These are phyloP conservation scores for Backusella westeae DNA, from an alignment of 192 early-diverging fungal genomes.

Conservation along the genomic window DNA sequence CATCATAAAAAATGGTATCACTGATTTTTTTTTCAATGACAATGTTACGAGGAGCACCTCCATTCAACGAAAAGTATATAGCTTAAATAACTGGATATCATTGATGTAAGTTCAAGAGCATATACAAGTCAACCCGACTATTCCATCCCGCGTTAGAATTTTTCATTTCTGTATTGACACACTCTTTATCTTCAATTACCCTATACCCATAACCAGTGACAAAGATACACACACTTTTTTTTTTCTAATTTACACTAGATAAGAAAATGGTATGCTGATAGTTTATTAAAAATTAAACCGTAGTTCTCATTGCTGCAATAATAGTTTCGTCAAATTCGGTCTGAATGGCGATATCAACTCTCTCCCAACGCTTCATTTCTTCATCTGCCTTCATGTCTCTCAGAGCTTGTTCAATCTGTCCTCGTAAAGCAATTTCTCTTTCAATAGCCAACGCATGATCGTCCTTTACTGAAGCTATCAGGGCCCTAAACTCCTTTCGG, in stretches of 20 bases:
- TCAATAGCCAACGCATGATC: slow-evolving; percentile 44
- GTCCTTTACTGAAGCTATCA: slow-evolving; percentile 43
- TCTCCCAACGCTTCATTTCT: slow-evolving; percentile 30
- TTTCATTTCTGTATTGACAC: no score
- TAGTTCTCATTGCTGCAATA: neutral
- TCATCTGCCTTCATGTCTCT: slow-evolving; percentile 40
- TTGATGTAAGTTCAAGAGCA: no score
- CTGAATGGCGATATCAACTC: slow-evolving; percentile 27
- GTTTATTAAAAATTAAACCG: neutral
- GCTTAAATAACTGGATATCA: no score
- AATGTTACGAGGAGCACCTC: no score
- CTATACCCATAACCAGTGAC: no score
- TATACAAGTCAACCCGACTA: no score
- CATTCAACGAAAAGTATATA: no score
- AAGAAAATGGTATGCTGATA: neutral
- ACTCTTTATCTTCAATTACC: no score
- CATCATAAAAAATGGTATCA: no score
- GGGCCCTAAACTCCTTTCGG: slow-evolving; percentile 51
- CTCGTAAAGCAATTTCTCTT: slow-evolving; percentile 38
- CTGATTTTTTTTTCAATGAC: no score
- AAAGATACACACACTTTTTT: no score
- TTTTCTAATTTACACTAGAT: neutral
- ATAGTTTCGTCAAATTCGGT: slow-evolving; percentile 13
- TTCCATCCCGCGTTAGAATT: no score
- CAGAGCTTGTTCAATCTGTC: slow-evolving; percentile 35